Base-by-base conservation (phyloP, 2,329 filamentous ascomycete species). In the Colletotrichum incanum region DNA sequence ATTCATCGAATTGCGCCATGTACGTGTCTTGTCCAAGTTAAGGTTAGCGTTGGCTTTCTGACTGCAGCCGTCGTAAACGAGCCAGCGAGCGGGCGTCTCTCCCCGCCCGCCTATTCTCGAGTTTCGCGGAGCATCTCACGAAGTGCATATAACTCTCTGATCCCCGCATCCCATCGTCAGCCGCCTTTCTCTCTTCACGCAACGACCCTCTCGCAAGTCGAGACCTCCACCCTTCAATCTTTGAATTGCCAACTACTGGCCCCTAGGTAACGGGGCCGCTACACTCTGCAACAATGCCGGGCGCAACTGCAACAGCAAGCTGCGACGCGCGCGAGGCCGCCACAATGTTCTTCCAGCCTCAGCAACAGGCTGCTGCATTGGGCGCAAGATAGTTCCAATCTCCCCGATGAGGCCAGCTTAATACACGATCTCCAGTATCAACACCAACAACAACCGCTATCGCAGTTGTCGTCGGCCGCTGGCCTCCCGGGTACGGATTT, bases 201-300 rank as follows among this genome's bases (percentile, higher is more conserved):
- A 65, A 41, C n/a, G 34, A 39, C 14, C 43, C 37, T 65, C 64
- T 64, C 63, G 54, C 43, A 47, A 50, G 64, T 39, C 72, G 67
- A 60, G 59, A 64, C 4, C 54, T 41, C 47, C 37, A 43, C 47
- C 41, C 18, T 47, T 28, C 52, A 34, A 31, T 26, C 47, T 34
- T 3, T 26, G 39, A 50, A 45, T 55, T 55, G 65, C 59, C 65
- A 49, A 47, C 31, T 47, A 20, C 52, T 47, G 65, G 69, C 69
- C 69, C 67, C 69, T 37, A 31, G 65, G 9, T 69, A 60, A 72
- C 59, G 64, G 65, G 73, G 67, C 73, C 71, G 41, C 34, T 70
- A 67, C 71, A 73, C 73, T 73, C 73, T 74, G 71, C 66, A 71
- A 71, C 67, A 71, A 74, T 74, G 71, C 52, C 59, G 31, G 58